Percentiles rank a stretch among this genome's conserved stretches.
phyloP scores from a whole-genome alignment of 2,329 filamentous ascomycete genomes.

The Moelleriella libera region DNA sequence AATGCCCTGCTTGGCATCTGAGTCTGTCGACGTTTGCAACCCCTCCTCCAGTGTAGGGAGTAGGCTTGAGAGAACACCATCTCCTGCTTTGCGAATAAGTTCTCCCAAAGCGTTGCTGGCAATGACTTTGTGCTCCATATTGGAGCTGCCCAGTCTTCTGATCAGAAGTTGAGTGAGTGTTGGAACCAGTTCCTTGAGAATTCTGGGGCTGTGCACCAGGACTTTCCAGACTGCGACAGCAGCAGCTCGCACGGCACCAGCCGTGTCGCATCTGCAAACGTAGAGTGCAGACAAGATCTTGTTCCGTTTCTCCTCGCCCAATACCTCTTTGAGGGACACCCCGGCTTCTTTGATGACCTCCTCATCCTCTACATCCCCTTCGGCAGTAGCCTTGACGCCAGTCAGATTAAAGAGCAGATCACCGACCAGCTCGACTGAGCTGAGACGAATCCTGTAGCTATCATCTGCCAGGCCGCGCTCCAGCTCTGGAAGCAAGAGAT shows the following conservation, averaged over 20 bases:
- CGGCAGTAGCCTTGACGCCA: conserved; percentile 69
- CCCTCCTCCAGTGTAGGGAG: conserved; percentile 88
- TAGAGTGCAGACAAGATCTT: conserved; percentile 95
- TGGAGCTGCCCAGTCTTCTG: conserved; percentile 80
- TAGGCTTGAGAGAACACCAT: conserved; percentile 76
- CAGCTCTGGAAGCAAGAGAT: conserved; percentile 83
- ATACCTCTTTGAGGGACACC: conserved; percentile 81
- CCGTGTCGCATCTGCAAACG: conserved; percentile 94
- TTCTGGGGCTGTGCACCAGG: conserved; percentile 79
- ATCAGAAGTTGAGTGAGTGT: conserved; percentile 93
- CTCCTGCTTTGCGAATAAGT: conserved; percentile 90
- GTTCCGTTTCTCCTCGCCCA: conserved; percentile 92
- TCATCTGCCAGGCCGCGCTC: conserved; percentile 96
- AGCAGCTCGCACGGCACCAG: conserved; percentile 75
- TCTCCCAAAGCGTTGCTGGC: conserved; percentile 94
- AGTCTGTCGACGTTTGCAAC: conserved; percentile 73
- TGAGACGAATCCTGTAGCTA: conserved; percentile 93
- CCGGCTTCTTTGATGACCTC: conserved; percentile 72
- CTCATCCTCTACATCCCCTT: conserved; percentile 69
- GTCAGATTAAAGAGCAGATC: conserved; percentile 96
- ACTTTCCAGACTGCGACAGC: conserved; percentile 95
- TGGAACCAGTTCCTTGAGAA: conserved; percentile 87
- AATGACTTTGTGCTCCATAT: conserved; percentile 98
- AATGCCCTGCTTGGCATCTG: conserved; percentile 91
- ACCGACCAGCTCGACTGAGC: conserved; percentile 92